Conservation (phyloP, 352 stramenopile species). For the Blastocystis sp. region DNA sequence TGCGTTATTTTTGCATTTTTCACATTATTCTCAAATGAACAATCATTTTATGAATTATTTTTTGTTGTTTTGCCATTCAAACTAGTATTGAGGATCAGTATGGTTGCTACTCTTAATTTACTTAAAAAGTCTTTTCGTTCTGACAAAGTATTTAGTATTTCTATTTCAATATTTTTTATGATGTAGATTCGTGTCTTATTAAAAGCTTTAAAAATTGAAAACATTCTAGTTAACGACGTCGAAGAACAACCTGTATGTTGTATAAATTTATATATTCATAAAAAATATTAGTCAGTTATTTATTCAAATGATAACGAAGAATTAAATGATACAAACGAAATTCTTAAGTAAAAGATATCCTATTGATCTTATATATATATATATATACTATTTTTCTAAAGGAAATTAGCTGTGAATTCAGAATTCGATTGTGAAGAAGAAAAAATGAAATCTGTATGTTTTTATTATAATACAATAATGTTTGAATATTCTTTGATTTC, state of each 20-base stretch:
- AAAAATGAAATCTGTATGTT: constrained; percentile 3
- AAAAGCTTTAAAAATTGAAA: constrained; percentile 1
- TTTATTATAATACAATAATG: constrained; percentile 10
- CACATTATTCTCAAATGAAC: no score
- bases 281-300: constrained; percentile 10
- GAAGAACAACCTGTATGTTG: constrained; percentile 13
- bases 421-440: neutral
- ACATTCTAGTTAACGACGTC: neutral
- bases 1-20: no score
- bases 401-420: neutral
- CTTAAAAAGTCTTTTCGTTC: no score
- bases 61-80: no score
- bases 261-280: neutral
- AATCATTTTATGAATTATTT: no score
- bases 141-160: no score
- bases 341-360: constrained; percentile 36
- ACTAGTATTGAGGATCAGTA: no score
- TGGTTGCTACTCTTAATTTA: no score
- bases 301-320: constrained; percentile 20
- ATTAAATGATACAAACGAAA: constrained; percentile 19
- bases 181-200: constrained; percentile 27
- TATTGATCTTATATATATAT: no score
- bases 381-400: neutral
- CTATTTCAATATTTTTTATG: no score
- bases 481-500: neutral